phyloP scores from a whole-genome alignment of 148 eudicot genomes.

The Salicornia ramosissima region DNA sequence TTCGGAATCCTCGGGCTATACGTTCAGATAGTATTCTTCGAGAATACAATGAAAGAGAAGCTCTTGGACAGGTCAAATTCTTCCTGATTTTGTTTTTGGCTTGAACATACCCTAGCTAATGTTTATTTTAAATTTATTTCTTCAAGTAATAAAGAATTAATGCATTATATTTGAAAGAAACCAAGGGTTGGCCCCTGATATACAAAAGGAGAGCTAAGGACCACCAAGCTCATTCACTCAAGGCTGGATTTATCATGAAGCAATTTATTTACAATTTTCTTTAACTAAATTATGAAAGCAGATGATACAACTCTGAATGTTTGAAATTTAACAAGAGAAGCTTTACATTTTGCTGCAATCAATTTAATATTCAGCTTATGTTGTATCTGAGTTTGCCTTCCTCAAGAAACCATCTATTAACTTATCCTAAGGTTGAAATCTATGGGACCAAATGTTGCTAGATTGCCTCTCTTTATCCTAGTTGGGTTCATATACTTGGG shows the following conservation, averaged over 20 bases:
- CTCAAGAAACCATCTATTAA: too few species aligned
- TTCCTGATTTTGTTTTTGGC: constrained; percentile 5
- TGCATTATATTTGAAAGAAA: too few species aligned
- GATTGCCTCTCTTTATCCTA: too few species aligned
- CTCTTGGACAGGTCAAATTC: constrained; percentile 72
- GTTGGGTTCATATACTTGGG: too few species aligned
- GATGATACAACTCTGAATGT: not conserved
- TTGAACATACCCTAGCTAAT: not conserved
- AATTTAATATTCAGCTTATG: too few species aligned
- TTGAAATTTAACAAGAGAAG: too few species aligned
- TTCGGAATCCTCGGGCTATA: constrained; percentile 88
- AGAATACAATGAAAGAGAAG: constrained; percentile 88
- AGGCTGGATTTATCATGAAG: not conserved
- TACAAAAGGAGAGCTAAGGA: not conserved
- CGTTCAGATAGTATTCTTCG: constrained; percentile 71
- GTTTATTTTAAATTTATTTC: not conserved
- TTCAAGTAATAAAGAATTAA: too few species aligned
- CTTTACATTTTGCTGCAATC: too few species aligned
- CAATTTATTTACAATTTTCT: not conserved
- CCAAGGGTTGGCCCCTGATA: not conserved
- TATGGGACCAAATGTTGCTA: too few species aligned
- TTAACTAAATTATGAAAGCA: not conserved
- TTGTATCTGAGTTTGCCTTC: too few species aligned
- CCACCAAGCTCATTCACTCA: not conserved
- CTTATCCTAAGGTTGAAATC: too few species aligned